These are phyloP conservation scores for Podaxis sp. DNA, from an alignment of 768 basidiomycete species.

Conservation along the genomic window DNA sequence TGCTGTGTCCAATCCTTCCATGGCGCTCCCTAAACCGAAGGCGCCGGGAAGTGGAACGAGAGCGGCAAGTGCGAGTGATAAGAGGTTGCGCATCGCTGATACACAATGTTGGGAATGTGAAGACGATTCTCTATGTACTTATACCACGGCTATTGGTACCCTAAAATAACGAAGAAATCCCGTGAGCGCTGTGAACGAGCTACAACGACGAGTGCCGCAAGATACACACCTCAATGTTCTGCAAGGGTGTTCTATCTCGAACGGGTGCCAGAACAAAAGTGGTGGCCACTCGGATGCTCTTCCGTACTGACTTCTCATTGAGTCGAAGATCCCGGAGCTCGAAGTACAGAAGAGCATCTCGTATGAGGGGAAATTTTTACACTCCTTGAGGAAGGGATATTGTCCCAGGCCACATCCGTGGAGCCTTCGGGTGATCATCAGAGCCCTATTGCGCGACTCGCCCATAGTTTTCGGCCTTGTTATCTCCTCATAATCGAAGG, in stretches of 20 bases:
- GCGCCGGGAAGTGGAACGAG: constrained; percentile 17
- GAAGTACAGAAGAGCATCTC: neutral
- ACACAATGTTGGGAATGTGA: neutral
- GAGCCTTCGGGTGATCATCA: constrained; percentile 1
- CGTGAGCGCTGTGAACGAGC: neutral
- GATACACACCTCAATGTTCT: neutral
- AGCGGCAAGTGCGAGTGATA: constrained; percentile 19
- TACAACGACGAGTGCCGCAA: neutral
- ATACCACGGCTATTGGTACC: neutral
- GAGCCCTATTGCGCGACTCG: neutral
- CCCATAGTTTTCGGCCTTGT: neutral
- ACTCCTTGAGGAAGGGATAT: neutral
- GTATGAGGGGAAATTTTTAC: neutral
- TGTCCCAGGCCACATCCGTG: constrained; percentile 5
- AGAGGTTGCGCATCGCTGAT: constrained; percentile 19
- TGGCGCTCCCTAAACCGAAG: constrained; percentile 25
- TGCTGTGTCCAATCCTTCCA: constrained; percentile 39
- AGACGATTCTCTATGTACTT: neutral
- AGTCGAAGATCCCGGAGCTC: neutral
- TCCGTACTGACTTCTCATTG: neutral
- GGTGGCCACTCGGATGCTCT: neutral
- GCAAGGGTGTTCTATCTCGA: neutral
- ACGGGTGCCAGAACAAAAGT: neutral
- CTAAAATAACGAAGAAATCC: neutral
- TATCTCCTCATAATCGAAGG: neutral